Base-by-base conservation (phyloP, 371 early-diverging fungal species). In the Capillidium heterosporum region DNA sequence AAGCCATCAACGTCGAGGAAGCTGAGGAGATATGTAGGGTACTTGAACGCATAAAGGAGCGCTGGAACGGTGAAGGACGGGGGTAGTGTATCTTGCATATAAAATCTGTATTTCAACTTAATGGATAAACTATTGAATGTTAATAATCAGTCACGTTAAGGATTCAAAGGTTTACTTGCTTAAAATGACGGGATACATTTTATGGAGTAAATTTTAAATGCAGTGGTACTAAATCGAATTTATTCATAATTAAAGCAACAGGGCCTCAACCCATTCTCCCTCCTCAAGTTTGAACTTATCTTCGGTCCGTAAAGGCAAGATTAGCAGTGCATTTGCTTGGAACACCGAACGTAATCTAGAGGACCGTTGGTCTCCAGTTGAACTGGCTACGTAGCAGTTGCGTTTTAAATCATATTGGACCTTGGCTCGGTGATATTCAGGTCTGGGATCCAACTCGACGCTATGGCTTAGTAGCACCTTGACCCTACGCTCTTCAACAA, bases 361-460 rank as follows among this genome's bases (percentile, higher is more conserved):
- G 56, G 86, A 87, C 63, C 77, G 78, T 68, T 91, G 91, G 32
- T 71, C 64, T 24, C 82, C 87, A 0, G 86, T 87, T 0, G 82
- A 80, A 42, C 66, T 62, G 13, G 78, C 90, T 7, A 72, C 51
- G n/a, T 80, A 69, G 24, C 57, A 15, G 31, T 62, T 48, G 31
- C 62, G 24, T n/a, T 11, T 19, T 13, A 26, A 40, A 39, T 65
- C 50, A 50, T 59, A 65, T 64, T 54, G 59, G 17, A 82, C 71
- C 15, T 68, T 64, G 0, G 78, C 83, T 10, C 92, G 79, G 48
- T 85, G 79, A 61, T 81, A 94, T 68, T 94, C 94, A 17, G 92
- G 94, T 17, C 92, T 70, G 17, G 73, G 62, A 65, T 93, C 94
- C 54, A 90, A 68, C 0, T 42, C 57, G 27, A 89, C 66, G 11